Evolutionary conservation across 2,329 filamentous ascomycete species (phyloP), one percentile per base, ranked within the genome.

Genomic region (Rosellinia necatrix): DNA sequence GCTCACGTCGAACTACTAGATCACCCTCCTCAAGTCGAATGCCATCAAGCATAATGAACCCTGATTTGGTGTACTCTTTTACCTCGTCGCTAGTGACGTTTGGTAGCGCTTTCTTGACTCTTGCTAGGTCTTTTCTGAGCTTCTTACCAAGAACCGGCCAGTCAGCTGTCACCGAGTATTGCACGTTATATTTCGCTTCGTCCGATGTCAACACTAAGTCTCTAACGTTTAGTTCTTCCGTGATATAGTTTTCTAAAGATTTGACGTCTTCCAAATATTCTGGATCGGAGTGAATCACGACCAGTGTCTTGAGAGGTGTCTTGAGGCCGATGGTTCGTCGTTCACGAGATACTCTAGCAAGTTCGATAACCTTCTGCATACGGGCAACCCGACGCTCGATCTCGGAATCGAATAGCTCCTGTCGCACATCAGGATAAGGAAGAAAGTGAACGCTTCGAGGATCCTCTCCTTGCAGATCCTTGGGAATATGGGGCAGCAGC

Each of bases 111-210:
- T 93, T 96, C 80, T 96, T 96, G 65, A 97, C 92, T 71, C 89
- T 91, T 63, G 87, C 85, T 63, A 92, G 90, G 68, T 97, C 92
- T 76, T 96, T 97, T 81, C 96, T 96, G 65, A 97, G 82, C 78
- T 97, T 97, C 83, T 96, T 96, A 63, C 94, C 94, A 13, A 99
- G 81, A 2, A 90, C 89, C 12, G 94, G 92, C 89, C 94, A 97
- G 74, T 99, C 94, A 6, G 92, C 92, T 34, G 84, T 85, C 13
- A 93, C 91, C 59, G 89, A 91, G 76, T 97, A 96, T 70, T 94
- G 88, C 41, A 99, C 92, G 51, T 92, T 90, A 77, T 97, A 97
- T 71, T 89, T 90, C 52, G 85, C 88, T 75, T 97, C 94, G 62
- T 97, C 92, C 6, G 84, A 87, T 2, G 91, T 91, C 49, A 97